phyloP scores from a whole-genome alignment of 2,329 filamentous ascomycete genomes.

The Byssothecium circinans region DNA sequence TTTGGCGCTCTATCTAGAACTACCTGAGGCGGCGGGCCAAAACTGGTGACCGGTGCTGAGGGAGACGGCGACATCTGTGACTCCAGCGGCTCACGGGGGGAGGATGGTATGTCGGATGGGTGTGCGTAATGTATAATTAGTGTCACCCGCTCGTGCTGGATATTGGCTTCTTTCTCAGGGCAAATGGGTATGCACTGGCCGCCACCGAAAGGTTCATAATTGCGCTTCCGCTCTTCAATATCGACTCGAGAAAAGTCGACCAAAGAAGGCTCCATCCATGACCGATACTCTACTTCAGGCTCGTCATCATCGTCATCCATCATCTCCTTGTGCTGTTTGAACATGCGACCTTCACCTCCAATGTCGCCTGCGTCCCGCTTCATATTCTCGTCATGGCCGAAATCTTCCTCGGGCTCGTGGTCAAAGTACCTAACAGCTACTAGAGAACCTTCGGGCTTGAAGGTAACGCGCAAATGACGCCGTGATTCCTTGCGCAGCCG shows the following conservation, averaged over 20 bases:
- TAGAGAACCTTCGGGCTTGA: conserved; percentile 68
- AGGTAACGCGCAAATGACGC: conserved; percentile 69
- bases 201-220: conserved; percentile 51
- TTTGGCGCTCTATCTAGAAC: conserved; percentile 29
- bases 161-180: conserved; percentile 48
- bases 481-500: conserved; percentile 73
- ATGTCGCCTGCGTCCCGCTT: conserved; percentile 73
- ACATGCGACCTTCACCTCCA: conserved; percentile 61
- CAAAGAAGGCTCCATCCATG: conserved; percentile 36
- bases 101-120: conserved; percentile 49
- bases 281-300: conserved; percentile 37
- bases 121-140: conserved; percentile 52
- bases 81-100: conserved; percentile 49
- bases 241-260: conserved; percentile 50
- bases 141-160: conserved; percentile 50
- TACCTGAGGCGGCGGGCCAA: conserved; percentile 42
- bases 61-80: conserved; percentile 23
- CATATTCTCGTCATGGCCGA: conserved; percentile 67
- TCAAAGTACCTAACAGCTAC: conserved; percentile 70
- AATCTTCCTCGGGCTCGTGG: conserved; percentile 71
- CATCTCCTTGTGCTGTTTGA: conserved; percentile 64
- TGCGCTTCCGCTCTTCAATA: conserved; percentile 46
- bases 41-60: conserved; percentile 30
- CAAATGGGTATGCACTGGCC: conserved; percentile 44
- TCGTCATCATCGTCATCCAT: conserved; percentile 66